Evolutionary conservation across 2,329 filamentous ascomycete genomes (phyloP).

Genomic region (Pseudogymnoascus pannorum): DNA sequence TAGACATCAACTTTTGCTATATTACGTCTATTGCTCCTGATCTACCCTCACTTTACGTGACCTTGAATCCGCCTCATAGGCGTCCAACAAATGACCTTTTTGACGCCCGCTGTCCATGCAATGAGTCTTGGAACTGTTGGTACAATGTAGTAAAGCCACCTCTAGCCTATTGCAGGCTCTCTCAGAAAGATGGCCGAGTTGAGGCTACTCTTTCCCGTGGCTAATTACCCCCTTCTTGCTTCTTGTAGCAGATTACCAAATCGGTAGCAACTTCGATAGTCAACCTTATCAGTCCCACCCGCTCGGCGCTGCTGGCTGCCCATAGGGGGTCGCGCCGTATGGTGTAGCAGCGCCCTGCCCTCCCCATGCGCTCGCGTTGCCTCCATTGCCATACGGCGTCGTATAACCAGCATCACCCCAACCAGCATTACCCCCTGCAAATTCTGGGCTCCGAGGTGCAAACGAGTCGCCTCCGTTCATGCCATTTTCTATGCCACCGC

Average conservation of each 20-base stretch:
- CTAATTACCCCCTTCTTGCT: background rate
- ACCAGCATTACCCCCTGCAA: conserved; percentile 48
- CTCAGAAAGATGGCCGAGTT: background rate
- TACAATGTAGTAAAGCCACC: background rate
- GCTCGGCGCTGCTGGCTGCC: conserved; percentile 30
- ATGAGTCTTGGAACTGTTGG: background rate
- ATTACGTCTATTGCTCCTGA: conserved; percentile 6
- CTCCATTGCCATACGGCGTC: conserved; percentile 56
- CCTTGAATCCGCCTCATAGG: background rate
- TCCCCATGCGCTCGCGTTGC: conserved; percentile 59
- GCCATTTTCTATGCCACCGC: conserved; percentile 47
- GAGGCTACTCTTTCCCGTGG: background rate
- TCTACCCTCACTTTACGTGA: background rate
- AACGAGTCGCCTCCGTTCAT: conserved; percentile 40
- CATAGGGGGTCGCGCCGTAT: conserved; percentile 56
- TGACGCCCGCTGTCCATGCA: conserved; percentile 2
- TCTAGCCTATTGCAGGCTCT: background rate
- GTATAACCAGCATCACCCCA: conserved; percentile 56
- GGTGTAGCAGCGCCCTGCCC: conserved; percentile 47
- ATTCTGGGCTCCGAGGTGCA: conserved; percentile 59
- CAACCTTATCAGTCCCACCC: conserved; percentile 21
- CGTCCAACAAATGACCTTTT: conserved; percentile 1
- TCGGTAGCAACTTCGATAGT: background rate
- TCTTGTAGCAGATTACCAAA: background rate
- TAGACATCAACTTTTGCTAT: background rate